phyloP scores from a whole-genome alignment of 2,329 filamentous ascomycete species.

The Achaetomium macrosporum region DNA sequence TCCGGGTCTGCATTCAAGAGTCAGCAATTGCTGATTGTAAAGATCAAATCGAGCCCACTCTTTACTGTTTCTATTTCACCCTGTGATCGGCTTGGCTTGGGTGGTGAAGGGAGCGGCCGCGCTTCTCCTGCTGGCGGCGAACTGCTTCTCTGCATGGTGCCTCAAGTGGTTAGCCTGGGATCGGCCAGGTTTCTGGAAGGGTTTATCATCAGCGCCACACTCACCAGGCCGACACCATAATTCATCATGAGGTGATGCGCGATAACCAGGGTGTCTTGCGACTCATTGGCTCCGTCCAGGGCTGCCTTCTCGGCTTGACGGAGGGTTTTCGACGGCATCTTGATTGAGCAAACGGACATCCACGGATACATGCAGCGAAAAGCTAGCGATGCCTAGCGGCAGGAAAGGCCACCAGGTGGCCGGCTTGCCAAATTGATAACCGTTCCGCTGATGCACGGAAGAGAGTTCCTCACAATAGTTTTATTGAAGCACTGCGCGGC shows the following conservation, averaged over 20 bases:
- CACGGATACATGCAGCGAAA: neutral
- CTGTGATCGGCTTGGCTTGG: neutral
- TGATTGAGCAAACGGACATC: neutral
- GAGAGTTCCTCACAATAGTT: neutral
- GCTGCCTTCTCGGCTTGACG: slow-evolving; percentile 26
- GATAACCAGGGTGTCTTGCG: slow-evolving; percentile 42
- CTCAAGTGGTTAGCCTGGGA: slow-evolving; percentile 2
- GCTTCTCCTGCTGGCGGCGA: slow-evolving; percentile 17
- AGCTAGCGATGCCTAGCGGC: slow-evolving; percentile 6
- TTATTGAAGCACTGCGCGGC: neutral
- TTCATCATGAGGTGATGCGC: slow-evolving; percentile 34
- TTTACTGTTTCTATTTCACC: neutral
- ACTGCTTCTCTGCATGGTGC: slow-evolving; percentile 22
- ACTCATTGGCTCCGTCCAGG: slow-evolving; percentile 31
- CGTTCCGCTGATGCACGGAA: neutral
- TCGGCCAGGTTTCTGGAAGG: neutral
- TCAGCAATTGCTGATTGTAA: neutral
- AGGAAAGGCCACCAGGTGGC: neutral
- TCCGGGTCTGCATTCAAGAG: neutral
- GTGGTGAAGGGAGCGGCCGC: slow-evolving; percentile 4
- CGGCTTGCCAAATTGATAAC: neutral
- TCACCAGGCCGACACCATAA: slow-evolving; percentile 36
- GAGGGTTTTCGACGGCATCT: slow-evolving; percentile 22
- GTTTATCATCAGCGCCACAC: slow-evolving; percentile 28
- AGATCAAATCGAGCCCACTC: neutral